Evolutionary conservation across 140 eudicot genomes (phyloP), one percentile per base, ranked within the genome.

Genomic region (Oenanthe javanica): DNA sequence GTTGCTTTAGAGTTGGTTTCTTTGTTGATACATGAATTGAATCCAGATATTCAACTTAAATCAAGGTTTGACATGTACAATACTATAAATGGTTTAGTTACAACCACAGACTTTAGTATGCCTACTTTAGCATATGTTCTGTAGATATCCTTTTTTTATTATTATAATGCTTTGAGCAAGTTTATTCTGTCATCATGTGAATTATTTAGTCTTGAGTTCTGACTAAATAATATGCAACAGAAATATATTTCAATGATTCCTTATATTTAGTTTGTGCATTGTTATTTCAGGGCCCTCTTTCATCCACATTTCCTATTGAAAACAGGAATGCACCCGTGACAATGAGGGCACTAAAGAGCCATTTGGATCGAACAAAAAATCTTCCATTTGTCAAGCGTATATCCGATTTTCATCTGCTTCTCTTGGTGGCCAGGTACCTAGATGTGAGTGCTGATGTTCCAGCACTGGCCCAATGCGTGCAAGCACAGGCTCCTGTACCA

Each of bases 391-490:
- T 92, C 88, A 94, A 94, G 86, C 81, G 90, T 57, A 94, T 94
- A 13, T 89, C 98, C 9, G 98, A 94, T 57, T 94, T 94, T 83
- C 98, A 94, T 85, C 82, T 94, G 78, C 89, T 94, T 43, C 94
- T 94, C 9, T 81, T 89, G 80, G 80, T 94, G 70, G 91, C 91
- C 18, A 87, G 92, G 91, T 88, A 75, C 82, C 80, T 94, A 12
- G 98, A 94, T 45, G 81, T 94, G 40, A 94, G 90, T 61, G 81
- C 97, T 4, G 98, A 94, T 77, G 90, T 90, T 27, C 98, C 98
- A 11, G 97, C 97, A 14, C 64, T 94, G 70, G 91, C 97, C 0
- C 90, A 87, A 64, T 94, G 93, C 66, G 96, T 94, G 51, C 91
- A 74, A 72, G 82, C 92, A 38, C 93, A 89, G 75, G 78, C 89